Conservation (phyloP, 176 grass and related monocot genomes). For the Elymus sibiricus region DNA sequence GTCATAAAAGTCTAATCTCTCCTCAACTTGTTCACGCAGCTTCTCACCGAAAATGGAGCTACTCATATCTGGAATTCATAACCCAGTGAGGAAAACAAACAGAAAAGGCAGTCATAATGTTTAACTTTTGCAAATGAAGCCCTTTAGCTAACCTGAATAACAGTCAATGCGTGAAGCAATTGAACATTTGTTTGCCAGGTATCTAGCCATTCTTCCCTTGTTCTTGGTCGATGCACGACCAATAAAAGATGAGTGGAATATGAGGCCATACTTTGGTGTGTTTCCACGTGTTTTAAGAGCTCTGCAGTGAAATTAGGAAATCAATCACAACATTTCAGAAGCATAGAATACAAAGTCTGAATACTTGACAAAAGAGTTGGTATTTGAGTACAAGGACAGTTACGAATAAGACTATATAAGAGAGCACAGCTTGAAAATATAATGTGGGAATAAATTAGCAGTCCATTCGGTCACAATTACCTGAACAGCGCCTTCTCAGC, state of each 20-base stretch:
- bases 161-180: conserved; percentile 98
- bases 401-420: neutral
- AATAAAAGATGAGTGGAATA: conserved; percentile 99
- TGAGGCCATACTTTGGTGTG: conserved; percentile 93
- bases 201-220: conserved; percentile 96
- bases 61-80: conserved; percentile 44
- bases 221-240: conserved; percentile 84
- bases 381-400: neutral
- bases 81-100: neutral
- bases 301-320: conserved; percentile 31
- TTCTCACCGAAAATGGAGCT: conserved; percentile 80
- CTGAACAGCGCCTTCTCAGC: conserved; percentile 97
- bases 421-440: neutral
- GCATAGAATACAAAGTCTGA: neutral
- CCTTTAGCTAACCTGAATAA: conserved; percentile 64
- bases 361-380: neutral
- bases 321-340: conserved; percentile 6
- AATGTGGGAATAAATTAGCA: neutral
- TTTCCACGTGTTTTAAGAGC: conserved; percentile 88
- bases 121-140: neutral
- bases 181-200: conserved; percentile 95
- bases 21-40: conserved; percentile 92
- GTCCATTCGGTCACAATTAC: conserved; percentile 15
- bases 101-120: neutral
- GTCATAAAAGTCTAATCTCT: conserved; percentile 93